Base-by-base conservation (phyloP, 768 basidiomycete genomes). In the Daedalea quercina region DNA sequence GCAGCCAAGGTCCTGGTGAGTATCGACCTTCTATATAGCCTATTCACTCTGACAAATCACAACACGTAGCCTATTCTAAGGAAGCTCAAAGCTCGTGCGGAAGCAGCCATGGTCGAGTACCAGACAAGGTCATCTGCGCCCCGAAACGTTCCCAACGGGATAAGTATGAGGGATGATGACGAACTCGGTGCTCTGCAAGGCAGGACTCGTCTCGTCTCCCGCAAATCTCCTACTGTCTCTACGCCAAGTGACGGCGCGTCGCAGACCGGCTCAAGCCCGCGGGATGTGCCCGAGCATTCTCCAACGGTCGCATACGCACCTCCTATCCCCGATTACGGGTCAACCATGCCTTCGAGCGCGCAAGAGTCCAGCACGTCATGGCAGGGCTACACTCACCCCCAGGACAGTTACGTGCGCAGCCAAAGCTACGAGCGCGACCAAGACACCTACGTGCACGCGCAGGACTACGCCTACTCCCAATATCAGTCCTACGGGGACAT, bases 131-230 rank as follows among this genome's bases (percentile, higher is more conserved):
- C 57, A 47, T 33, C 64, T 62, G 43, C 57, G 54, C 20, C 37
- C 13, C 71, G 72, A 17, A 58, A 67, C 4, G 66, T 69, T 2
- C 69, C 64, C 51, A 65, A 63, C 53, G 61, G 65, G 46, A 63
- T 73, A 13, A 69, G 59, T 37, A 67, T 81, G 54, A 84, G 85
- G 63, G 84, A 85, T 59, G 75, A 73, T 23, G 83, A 84, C 35
- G 84, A 82, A 52, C 61, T 85, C 35, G 76, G 79, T 6, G 77
- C 76, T 1, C 73, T 85, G 11, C 79, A 81, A 22, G 84, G 85
- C 2, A 78, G 78, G 69, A 84, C 82, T 9, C 75, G 83, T 20
- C 73, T 85, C 1, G 78, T 87, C 0, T 67, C 82, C 0, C 67
- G 79, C 13, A 74, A 77, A 55, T 66, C 74, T 0, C 74, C 79